Conservation (phyloP, 768 basidiomycete genomes). For the Mycena galopus region DNA sequence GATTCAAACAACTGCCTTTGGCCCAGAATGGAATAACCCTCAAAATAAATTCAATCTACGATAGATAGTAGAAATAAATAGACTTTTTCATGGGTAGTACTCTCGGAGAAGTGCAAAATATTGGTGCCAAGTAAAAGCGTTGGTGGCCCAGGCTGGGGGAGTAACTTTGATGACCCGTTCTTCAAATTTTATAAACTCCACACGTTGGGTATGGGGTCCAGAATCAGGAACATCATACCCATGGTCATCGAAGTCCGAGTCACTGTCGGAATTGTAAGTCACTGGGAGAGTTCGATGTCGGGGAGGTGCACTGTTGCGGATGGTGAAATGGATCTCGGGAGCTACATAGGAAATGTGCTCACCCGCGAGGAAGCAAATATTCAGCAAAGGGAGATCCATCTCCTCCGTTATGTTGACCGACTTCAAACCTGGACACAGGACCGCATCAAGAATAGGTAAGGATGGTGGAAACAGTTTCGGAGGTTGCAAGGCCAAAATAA, state of each 20-base stretch:
- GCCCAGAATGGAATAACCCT: background rate
- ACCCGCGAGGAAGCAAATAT: slow-evolving; percentile 10
- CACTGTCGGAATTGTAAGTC: slow-evolving; percentile 10
- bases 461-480: background rate
- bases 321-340: slow-evolving; percentile 9
- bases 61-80: too few relatives aligned
- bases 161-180: background rate
- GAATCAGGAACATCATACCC: background rate
- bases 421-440: slow-evolving; percentile 6
- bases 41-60: too few relatives aligned
- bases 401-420: slow-evolving; percentile 16
- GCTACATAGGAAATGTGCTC: slow-evolving; percentile 3
- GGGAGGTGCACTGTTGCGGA: slow-evolving; percentile 4
- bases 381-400: slow-evolving; percentile 19
- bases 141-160: slow-evolving; percentile 10
- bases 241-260: slow-evolving; percentile 11
- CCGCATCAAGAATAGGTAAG: background rate
- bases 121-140: slow-evolving; percentile 11
- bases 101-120: background rate
- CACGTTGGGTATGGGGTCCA: slow-evolving; percentile 7
- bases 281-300: background rate
- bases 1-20: background rate
- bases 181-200: slow-evolving; percentile 9
- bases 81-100: background rate
- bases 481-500: slow-evolving; percentile 18